These are phyloP conservation scores for Tephrocybe rancida DNA, from an alignment of 768 basidiomycete genomes.

Conservation along the genomic window DNA sequence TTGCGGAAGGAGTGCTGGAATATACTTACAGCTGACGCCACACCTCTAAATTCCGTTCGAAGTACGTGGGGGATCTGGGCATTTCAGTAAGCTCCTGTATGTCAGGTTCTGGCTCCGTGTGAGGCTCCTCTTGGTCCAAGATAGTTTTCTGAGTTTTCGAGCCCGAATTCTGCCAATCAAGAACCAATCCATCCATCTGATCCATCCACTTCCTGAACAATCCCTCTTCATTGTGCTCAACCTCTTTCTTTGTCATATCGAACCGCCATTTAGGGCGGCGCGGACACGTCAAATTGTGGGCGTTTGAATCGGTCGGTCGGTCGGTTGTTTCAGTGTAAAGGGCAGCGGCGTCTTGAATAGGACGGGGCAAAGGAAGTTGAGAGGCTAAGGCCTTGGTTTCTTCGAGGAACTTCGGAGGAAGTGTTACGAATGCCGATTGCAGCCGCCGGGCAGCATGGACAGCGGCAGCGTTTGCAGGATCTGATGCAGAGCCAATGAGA, in stretches of 20 bases:
- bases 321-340: slow-evolving; percentile 31
- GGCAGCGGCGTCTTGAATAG: slow-evolving; percentile 45
- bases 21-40: slow-evolving; percentile 86
- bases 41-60: slow-evolving; percentile 90
- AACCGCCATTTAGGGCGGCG: slow-evolving; percentile 85
- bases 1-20: slow-evolving; percentile 5
- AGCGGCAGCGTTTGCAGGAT: slow-evolving; percentile 27
- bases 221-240: slow-evolving; percentile 90
- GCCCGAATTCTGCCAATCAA: slow-evolving; percentile 13
- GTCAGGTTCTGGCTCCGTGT: slow-evolving; percentile 7
- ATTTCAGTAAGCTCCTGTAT: slow-evolving; percentile 26
- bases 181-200: slow-evolving; percentile 59
- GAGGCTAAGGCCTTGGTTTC: slow-evolving; percentile 59
- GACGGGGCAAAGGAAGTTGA: slow-evolving; percentile 53
- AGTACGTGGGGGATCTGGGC: slow-evolving; percentile 75
- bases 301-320: slow-evolving; percentile 14
- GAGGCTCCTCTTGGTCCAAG: slow-evolving; percentile 14
- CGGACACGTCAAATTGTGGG: slow-evolving; percentile 48
- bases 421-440: slow-evolving; percentile 71
- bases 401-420: slow-evolving; percentile 62
- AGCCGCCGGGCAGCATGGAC: slow-evolving; percentile 51
- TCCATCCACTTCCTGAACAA: slow-evolving; percentile 78
- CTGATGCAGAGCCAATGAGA: slow-evolving; percentile 21
- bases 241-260: slow-evolving; percentile 85
- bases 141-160: slow-evolving; percentile 47